phyloP scores from a whole-genome alignment of 345 rosid genomes.

The Eutrema heterophyllum region DNA sequence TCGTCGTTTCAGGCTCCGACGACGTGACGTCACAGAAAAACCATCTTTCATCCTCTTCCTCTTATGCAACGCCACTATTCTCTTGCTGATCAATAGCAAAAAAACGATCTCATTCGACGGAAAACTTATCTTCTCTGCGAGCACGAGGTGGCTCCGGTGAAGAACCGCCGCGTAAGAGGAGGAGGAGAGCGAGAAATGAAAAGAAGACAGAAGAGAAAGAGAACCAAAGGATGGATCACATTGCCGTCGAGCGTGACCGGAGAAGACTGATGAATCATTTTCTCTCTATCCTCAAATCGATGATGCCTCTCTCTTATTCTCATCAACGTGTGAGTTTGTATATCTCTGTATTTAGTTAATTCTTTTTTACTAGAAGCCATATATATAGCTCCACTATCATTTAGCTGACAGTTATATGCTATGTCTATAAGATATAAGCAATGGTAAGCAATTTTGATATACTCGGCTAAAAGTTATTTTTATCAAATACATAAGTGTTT shows the following conservation, averaged over 20 bases:
- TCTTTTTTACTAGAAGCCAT: neutral
- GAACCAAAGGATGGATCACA: constrained; percentile 67
- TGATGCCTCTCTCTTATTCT: constrained; percentile 59
- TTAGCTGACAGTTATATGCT: neutral
- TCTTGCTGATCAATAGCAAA: constrained; percentile 25
- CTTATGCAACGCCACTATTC: neutral
- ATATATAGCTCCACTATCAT: neutral
- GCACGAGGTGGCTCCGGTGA: neutral
- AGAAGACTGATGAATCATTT: constrained; percentile 71
- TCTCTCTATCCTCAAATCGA: constrained; percentile 48
- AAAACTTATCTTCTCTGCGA: neutral
- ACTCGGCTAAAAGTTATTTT: no score
- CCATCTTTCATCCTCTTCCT: neutral
- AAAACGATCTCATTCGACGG: neutral
- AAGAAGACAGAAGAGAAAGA: constrained; percentile 52
- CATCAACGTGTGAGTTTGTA: constrained; percentile 47
- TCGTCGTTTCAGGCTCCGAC: neutral
- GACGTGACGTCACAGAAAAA: neutral
- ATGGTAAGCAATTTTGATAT: neutral
- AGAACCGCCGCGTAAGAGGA: constrained; percentile 24
- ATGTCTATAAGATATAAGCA: neutral
- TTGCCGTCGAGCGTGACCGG: constrained; percentile 65
- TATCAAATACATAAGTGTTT: no score
- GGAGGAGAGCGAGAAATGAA: constrained; percentile 37
- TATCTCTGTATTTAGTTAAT: neutral